Evolutionary conservation across 1,139 yeast species (phyloP).

Genomic region (Taiozyma sp.): DNA sequence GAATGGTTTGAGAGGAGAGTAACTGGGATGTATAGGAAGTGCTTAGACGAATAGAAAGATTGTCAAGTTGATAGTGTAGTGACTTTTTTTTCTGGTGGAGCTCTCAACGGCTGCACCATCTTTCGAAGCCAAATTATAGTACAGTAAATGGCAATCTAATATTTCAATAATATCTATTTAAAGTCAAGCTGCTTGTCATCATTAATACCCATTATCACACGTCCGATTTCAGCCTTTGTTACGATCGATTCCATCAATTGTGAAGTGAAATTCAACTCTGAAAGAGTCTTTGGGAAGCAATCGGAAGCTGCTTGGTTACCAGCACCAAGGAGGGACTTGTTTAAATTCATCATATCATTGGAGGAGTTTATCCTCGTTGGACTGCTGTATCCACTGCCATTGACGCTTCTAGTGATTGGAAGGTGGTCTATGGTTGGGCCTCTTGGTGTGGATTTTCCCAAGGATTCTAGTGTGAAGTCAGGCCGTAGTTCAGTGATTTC

Average conservation of each 20-base stretch:
- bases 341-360: conserved; percentile 3
- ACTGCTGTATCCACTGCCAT: conserved; percentile 5
- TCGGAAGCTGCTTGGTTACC: background rate
- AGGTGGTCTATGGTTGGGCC: background rate
- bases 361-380: conserved; percentile 12
- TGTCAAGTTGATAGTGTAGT: too few species aligned
- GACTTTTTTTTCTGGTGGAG: too few species aligned
- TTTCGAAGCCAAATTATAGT: too few species aligned
- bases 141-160: background rate
- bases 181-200: background rate
- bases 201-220: conserved; percentile 4
- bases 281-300: background rate
- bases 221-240: conserved; percentile 6
- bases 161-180: background rate
- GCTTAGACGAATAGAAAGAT: too few species aligned
- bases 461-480: background rate
- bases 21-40: too few species aligned
- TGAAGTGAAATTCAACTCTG: background rate
- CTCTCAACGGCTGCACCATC: too few species aligned
- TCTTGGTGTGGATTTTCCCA: background rate
- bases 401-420: background rate
- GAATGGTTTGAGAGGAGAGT: too few species aligned
- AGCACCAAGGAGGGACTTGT: background rate
- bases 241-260: conserved; percentile 5
- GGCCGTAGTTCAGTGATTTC: background rate